Evolutionary conservation across 1,139 yeast species (phyloP), one percentile per base, ranked within the genome.

Genomic region (Hansenula sp.): DNA sequence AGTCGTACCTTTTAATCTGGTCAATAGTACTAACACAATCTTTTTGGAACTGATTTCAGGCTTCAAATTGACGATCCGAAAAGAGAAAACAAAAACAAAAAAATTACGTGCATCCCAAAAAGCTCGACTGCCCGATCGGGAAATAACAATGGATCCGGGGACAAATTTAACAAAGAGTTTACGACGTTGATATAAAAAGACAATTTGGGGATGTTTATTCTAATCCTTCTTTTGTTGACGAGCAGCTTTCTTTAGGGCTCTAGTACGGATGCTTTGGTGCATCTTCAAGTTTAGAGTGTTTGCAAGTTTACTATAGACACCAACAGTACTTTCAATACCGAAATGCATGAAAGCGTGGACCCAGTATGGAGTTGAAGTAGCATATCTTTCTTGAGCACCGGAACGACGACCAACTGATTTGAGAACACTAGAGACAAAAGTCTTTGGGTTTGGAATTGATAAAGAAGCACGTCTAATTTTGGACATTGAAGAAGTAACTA

Each of bases 401-500:
- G 80, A 77, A 52, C 95, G 80, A 59, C 88, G 82, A 21, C 97
- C 97, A 41, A 83, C 77, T 38, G 75, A 70, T 36, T 65, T 65
- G 56, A 92, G 73, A 5, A 87, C 75, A 17, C 94, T 66, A 25
- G 67, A 60, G 38, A 92, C 98, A 64, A 94, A 94, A 31, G 61
- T 62, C 59, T 78, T 77, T 39, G 97, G 95, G 58, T 70, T 82
- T 46, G 99, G 98, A 56, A 90, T 86, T 54, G 81, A 55, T 32
- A 72, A 61, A 22, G 95, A 82, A 12, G 95, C 59, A 54, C 83
- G 79, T 63, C 82, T 82, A 57, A 92, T 77, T 72, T 92, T 94
- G 40, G 97, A 90, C 97, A 92, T 89, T 47, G 95, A 87, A 28
- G 96, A 85, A 5, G 97, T 84, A 37, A 92, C 97, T 57, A 92